Evolutionary conservation across 192 early-diverging fungal species (phyloP), one percentile per base, ranked within the genome.

Genomic region (Linnemannia schmuckeri): DNA sequence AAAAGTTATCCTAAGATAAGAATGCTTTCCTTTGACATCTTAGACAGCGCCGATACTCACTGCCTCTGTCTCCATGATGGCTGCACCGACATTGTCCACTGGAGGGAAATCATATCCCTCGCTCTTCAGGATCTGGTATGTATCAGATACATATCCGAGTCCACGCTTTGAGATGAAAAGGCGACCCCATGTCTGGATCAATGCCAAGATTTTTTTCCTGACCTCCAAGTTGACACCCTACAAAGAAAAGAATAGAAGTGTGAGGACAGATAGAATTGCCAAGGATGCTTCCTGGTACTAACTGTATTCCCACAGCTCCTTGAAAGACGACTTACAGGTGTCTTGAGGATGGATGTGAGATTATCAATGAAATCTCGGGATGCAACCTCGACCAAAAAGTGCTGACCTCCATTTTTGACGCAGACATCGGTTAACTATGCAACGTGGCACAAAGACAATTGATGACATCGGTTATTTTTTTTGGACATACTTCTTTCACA

Each of bases 381-480:
- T 13, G 97, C 95, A 54, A 99, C 90, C 85, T 99, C 96, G 20
- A 93, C 91, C 57, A 98, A 87, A 85, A 99, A 97, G 52, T 95
- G 93, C 38, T 90, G 85, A 4, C 98, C 98, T 41, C 95, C 95
- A 88, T 99, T 99, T 89, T 99, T 99, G 33, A 99, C 96, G 82
- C 96, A 98, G 44, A 95, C 95, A 86, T 99, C 98, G 2, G 94
- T 90, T 55, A 99, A 89, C 94, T 97, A 82, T 9, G 57, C 17
- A 75, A 55, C 49, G 15, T 52, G 66, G 66, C 20, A 72, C 72
- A 63, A 46, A 35, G 57, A 54, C 63, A 38, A 46, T 22, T 33
- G 22, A 3, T 52, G 33, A 72, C 8, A 13, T 15, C 20, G 42
- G 6, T 66, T 66, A 66, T 10, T n/a, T 20, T 71, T 72, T 20